Conservation (phyloP, 2,329 filamentous ascomycete genomes). For the Onygena corvina region DNA sequence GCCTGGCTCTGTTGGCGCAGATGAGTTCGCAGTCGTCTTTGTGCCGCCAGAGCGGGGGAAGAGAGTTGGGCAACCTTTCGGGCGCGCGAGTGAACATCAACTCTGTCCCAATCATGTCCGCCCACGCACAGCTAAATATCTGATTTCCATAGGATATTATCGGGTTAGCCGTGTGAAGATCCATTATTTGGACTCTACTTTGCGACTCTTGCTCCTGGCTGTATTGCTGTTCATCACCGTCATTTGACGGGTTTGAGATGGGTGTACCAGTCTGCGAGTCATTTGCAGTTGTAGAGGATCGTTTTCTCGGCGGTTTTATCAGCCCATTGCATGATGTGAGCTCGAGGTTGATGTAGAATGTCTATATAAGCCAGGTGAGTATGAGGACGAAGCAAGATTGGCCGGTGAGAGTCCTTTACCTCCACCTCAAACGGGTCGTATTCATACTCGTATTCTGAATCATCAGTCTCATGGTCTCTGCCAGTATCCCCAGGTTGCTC, state of each 20-base stretch:
- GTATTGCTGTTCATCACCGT: not conserved
- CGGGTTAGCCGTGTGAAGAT: constrained; percentile 63
- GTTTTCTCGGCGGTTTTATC: constrained; percentile 25
- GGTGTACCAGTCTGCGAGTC: constrained; percentile 9
- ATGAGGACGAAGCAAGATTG: not conserved
- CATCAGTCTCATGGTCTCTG: constrained; percentile 19
- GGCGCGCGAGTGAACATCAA: constrained; percentile 53
- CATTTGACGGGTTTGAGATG: constrained; percentile 15
- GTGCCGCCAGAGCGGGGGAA: constrained; percentile 37
- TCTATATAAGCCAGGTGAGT: constrained; percentile 25
- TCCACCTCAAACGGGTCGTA: constrained; percentile 44
- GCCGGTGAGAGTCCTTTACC: constrained; percentile 24
- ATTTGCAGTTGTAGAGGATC: constrained; percentile 11
- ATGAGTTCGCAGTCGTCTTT: constrained; percentile 53
- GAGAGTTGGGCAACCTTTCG: constrained; percentile 29
- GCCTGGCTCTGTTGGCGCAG: constrained; percentile 56
- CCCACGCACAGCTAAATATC: constrained; percentile 71
- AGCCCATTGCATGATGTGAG: constrained; percentile 37
- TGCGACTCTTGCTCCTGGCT: constrained; percentile 15
- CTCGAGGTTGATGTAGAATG: constrained; percentile 50
- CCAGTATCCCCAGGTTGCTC: not conserved
- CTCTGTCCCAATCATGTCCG: constrained; percentile 71
- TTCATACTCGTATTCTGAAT: constrained; percentile 50
- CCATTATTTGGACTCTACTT: constrained; percentile 62
- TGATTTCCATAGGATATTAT: constrained; percentile 68